Conservation (phyloP, 768 basidiomycete species). For the Collybiopsis luxurians region DNA sequence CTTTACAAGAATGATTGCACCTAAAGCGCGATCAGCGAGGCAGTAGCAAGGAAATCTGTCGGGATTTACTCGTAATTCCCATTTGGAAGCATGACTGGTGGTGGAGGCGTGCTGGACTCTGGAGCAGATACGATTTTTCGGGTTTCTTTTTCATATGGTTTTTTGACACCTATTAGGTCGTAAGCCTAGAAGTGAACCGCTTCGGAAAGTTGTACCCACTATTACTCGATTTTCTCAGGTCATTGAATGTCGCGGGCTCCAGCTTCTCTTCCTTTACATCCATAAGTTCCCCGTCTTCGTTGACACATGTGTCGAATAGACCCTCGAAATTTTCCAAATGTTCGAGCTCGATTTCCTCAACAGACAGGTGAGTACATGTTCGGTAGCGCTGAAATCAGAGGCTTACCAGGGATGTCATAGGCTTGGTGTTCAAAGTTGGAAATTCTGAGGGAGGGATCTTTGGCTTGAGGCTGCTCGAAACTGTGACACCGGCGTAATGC, state of each 20-base stretch:
- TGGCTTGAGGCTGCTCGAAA: conserved; percentile 56
- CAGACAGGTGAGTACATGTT: too few relatives aligned
- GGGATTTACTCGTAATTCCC: conserved; percentile 60
- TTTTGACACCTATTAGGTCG: background rate
- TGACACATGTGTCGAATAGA: conserved; percentile 60
- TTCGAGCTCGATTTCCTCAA: conserved; percentile 62
- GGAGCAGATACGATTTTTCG: conserved; percentile 1
- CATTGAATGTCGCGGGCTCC: conserved; percentile 25
- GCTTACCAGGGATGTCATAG: conserved; percentile 56
- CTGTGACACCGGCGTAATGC: conserved; percentile 63
- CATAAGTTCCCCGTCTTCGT: conserved; percentile 31
- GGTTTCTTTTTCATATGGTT: conserved; percentile 8
- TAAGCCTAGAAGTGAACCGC: too few relatives aligned
- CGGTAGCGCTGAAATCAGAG: background rate
- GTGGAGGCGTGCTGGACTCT: background rate
- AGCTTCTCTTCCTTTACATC: conserved; percentile 11
- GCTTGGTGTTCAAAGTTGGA: conserved; percentile 71
- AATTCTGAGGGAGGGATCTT: conserved; percentile 50
- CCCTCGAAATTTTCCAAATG: conserved; percentile 68
- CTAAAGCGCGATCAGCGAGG: conserved; percentile 29
- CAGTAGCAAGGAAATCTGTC: background rate
- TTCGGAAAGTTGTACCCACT: background rate
- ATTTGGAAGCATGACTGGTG: conserved; percentile 48
- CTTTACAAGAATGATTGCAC: conserved; percentile 80
- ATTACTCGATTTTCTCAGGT: conserved; percentile 28